Evolutionary conservation across 371 early-diverging fungal genomes (phyloP), one percentile per base, ranked within the genome.

Genomic region (Choanephora cucurbitarum): DNA sequence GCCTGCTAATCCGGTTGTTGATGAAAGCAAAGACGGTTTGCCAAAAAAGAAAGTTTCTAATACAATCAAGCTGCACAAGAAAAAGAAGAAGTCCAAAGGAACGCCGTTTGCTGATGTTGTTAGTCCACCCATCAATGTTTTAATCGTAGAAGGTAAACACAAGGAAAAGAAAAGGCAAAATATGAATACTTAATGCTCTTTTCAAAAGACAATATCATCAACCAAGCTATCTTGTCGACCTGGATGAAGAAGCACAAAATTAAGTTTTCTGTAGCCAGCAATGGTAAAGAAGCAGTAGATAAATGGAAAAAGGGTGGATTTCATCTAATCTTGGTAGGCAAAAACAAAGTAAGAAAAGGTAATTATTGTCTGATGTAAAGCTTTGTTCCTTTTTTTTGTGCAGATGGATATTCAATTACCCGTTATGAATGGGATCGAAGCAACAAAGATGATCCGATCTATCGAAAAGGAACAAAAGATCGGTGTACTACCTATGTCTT

Each of bases 361-460:
- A 7, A 24, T 19, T 4, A 7, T 9, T 54, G n/a, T 17, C 13
- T 41, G n/a, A n/a, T n/a, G n/a, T n/a, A n/a, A n/a, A 28, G 28
- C 28, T 7, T 28, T 28, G 28, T 28, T 28, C 7, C 28, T 28
- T 28, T 28, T 28, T 3, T 28, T 5, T 28, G 37, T 39, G n/a
- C 48, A 83, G 75, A 88, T 89, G 88, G 91, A 91, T 69, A 83
- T 91, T 52, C 83, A 88, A 59, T 73, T 91, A 56, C 90, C 90
- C 3, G 82, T 86, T 1, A 84, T 89, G 87, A 84, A 87, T 51
- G 91, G 91, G 28, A 86, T 91, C 24, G 82, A 86, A 56, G 89
- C 89, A 0, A 89, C 91, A 0, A 75, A 82, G 3, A 76, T 72
- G 65, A 91, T 89, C 37, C 76, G 90, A 24, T 60, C 70, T 0